These are phyloP conservation scores for Croton laevigatus DNA, from an alignment of 441 rosid genomes.

Conservation along the genomic window DNA sequence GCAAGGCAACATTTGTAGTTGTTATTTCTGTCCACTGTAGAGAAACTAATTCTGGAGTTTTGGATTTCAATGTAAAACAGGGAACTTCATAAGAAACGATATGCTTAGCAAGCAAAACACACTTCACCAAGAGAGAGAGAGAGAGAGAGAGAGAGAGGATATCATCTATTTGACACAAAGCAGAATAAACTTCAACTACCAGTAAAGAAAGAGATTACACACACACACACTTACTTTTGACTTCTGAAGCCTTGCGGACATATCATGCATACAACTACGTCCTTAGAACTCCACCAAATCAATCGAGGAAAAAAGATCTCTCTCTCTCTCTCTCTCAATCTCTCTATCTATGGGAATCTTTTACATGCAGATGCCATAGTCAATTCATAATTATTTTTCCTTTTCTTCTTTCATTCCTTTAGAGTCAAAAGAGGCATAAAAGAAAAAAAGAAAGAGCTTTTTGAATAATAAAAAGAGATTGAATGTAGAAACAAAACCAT, in stretches of 20 bases:
- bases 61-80: not conserved
- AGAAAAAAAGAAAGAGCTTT: not conserved
- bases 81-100: not conserved
- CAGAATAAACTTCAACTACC: not conserved
- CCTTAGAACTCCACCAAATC: not conserved
- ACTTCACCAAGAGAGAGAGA: too few species aligned
- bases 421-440: not conserved
- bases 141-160: not conserved
- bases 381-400: not conserved
- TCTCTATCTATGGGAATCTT: not conserved
- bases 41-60: not conserved
- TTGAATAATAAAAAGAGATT: not conserved
- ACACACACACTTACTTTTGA: not conserved
- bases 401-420: not conserved
- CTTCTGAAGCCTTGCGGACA: not conserved
- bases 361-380: not conserved
- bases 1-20: constrained; percentile 32
- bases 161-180: not conserved
- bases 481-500: not conserved
- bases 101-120: not conserved
- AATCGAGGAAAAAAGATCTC: not conserved
- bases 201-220: not conserved
- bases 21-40: not conserved
- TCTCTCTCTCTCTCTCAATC: not conserved
- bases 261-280: not conserved